phyloP scores from a whole-genome alignment of 73 alveolate genomes.

The Tetrahymena malaccensis region DNA sequence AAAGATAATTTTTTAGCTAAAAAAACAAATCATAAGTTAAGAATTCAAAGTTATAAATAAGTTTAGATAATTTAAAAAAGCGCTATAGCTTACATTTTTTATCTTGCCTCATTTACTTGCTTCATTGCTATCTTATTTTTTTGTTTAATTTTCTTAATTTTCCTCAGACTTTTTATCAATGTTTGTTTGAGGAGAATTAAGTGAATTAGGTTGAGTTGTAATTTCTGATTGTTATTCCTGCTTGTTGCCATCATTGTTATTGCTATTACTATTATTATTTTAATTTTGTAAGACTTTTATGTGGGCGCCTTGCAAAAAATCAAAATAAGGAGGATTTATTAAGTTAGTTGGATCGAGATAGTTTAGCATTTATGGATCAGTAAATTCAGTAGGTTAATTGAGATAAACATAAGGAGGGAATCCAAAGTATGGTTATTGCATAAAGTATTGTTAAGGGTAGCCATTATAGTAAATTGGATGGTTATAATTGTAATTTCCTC shows the following conservation, averaged over 20 bases:
- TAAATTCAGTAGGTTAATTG: not conserved
- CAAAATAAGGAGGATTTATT: not conserved
- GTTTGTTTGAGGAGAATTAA: not conserved
- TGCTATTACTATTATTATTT: too few species aligned
- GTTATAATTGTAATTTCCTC: not conserved
- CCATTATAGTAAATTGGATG: not conserved
- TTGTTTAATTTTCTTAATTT: not conserved
- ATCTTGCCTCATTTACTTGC: not conserved
- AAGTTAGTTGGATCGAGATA: not conserved
- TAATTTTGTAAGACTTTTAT: not conserved
- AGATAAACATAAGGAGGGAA: not conserved
- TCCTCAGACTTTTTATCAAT: not conserved
- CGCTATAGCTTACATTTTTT: too few species aligned
- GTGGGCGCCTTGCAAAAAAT: not conserved
- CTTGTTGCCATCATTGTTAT: not conserved
- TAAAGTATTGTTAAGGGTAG: not conserved
- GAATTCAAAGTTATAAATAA: too few species aligned
- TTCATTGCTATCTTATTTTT: not conserved
- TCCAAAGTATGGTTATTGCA: not conserved
- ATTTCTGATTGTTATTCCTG: not conserved
- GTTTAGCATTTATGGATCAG: not conserved
- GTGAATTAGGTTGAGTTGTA: not conserved
- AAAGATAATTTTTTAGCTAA: too few species aligned
- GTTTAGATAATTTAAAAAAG: too few species aligned
- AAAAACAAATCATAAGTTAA: too few species aligned